Conservation (phyloP, 2,329 filamentous ascomycete species). For the Neonectria hederae region DNA sequence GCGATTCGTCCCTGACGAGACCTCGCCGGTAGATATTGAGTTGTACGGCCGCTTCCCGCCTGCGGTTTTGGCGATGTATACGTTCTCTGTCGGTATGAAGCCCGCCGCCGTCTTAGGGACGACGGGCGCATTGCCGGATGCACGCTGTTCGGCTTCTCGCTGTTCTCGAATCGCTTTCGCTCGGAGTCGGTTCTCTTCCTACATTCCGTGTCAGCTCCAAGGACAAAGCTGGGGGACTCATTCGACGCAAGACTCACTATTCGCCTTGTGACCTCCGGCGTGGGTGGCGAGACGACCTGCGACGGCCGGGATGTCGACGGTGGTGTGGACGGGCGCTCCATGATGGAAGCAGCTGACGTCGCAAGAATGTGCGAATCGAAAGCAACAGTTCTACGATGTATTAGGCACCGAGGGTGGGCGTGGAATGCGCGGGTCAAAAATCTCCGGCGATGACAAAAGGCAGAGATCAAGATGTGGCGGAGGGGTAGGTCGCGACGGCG, state of each 20-base stretch:
- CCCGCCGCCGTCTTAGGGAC: slow-evolving; percentile 67
- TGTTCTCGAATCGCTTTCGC: slow-evolving; percentile 87
- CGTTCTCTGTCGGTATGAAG: slow-evolving; percentile 75
- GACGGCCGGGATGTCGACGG: slow-evolving; percentile 48
- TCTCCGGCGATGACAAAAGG: background rate
- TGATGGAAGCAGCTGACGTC: slow-evolving; percentile 35
- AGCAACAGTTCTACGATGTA: background rate
- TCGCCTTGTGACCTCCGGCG: slow-evolving; percentile 63
- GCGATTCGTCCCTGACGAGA: slow-evolving; percentile 68
- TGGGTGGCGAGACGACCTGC: slow-evolving; percentile 56
- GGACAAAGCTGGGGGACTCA: fast-evolving
- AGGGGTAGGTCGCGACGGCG: slow-evolving; percentile 43
- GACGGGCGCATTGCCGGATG: slow-evolving; percentile 53
- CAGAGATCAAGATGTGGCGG: slow-evolving; percentile 33
- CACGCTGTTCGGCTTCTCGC: slow-evolving; percentile 69
- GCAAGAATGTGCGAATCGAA: background rate
- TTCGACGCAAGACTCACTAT: slow-evolving; percentile 55
- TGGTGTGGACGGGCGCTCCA: slow-evolving; percentile 61
- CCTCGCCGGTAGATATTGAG: slow-evolving; percentile 62
- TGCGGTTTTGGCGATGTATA: slow-evolving; percentile 59
- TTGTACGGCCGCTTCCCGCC: slow-evolving; percentile 75
- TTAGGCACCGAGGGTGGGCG: background rate
- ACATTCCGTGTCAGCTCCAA: slow-evolving; percentile 9
- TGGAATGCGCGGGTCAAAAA: background rate
- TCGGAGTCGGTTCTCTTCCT: slow-evolving; percentile 89